Base-by-base conservation (phyloP, 768 basidiomycete genomes). In the Sporobolomyces pararoseus region DNA sequence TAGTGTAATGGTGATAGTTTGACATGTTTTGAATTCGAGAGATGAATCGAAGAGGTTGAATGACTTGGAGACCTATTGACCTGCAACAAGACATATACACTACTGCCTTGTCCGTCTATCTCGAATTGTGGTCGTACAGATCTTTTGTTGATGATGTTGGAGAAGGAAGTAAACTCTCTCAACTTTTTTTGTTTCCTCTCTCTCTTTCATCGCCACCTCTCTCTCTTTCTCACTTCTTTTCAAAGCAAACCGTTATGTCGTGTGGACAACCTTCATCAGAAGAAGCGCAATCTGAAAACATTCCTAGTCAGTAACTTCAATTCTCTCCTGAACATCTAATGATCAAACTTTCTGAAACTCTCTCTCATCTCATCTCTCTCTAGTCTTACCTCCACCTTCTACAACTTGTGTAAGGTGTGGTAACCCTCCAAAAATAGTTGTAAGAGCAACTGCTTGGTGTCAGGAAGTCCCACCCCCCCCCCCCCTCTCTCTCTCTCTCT, bases 361-460 rank as follows among this genome's bases (percentile, higher is more conserved):
- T 14, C 44, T 46, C 63, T 34, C 31, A n/a, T n/a, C n/a, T n/a
- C n/a, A n/a, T 39, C 42, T 27, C 52, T 50, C 19, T 25, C 34
- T 37, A 39, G 44, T 58, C 35, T 5, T 58, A 17, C 55, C 65
- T 29, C 65, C 47, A 5, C 34, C 65, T 21, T 58, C 65, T 2
- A 21, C 34, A 3, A 29, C 39, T 25, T 66, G 65, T 50, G 65
- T 59, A 1, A 23, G 65, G 5, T 66, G 65, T 46, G 57, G 46
- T 39, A n/a, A 37, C 31, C 47, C 65, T 4, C 55, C 65, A 10
- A 52, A 37, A 13, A 66, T 66, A 34, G 35, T 35, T 19, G 49
- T 66, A 0, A 29, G 47, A 21, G 65, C 37, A n/a, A 52, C 55
- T 12, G 65, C 65, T 3, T 66, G 65, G 65, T 66, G 65, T 49